Percentiles rank a stretch among this genome's conserved stretches.
Evolutionary conservation across 495 filamentous ascomycete genomes (phyloP).

Genomic region (Hypoxylon subgilvum): DNA sequence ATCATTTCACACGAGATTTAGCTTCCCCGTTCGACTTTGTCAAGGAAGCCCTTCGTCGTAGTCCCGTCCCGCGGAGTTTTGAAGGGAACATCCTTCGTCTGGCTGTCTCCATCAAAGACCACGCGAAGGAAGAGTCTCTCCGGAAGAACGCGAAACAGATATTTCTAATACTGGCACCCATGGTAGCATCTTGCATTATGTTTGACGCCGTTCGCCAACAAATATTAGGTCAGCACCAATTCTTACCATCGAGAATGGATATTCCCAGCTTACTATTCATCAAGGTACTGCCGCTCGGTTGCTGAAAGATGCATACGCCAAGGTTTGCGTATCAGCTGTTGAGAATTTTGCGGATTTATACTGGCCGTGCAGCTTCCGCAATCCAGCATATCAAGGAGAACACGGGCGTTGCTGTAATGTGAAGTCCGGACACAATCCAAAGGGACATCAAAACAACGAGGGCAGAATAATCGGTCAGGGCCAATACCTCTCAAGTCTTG

Average conservation of each 20-base stretch:
- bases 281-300: conserved; percentile 37
- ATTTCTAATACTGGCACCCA: conserved; percentile 51
- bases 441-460: conserved; percentile 55
- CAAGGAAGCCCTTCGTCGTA: conserved; percentile 47
- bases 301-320: conserved; percentile 26
- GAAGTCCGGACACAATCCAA: conserved; percentile 45
- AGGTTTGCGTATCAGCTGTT: conserved; percentile 49
- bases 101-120: conserved; percentile 49
- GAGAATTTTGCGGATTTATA: conserved; percentile 51
- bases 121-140: conserved; percentile 19
- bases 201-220: conserved; percentile 52
- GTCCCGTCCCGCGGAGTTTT: conserved; percentile 54
- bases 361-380: conserved; percentile 52
- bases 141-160: conserved; percentile 39
- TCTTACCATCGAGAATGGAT: too few relatives aligned
- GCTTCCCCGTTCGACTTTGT: conserved; percentile 62
- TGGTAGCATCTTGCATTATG: conserved; percentile 59
- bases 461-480: conserved; percentile 53
- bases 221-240: conserved; percentile 35
- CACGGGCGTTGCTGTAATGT: conserved; percentile 50
- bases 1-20: conserved; percentile 58
- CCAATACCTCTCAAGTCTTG: conserved; percentile 49
- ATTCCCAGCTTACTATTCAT: conserved; percentile 29
- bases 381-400: conserved; percentile 15
- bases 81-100: conserved; percentile 58